Percentiles rank a stretch among this genome's conserved stretches.
phyloP scores from a whole-genome alignment of 208 protist species.

The Porcisia deanei region DNA sequence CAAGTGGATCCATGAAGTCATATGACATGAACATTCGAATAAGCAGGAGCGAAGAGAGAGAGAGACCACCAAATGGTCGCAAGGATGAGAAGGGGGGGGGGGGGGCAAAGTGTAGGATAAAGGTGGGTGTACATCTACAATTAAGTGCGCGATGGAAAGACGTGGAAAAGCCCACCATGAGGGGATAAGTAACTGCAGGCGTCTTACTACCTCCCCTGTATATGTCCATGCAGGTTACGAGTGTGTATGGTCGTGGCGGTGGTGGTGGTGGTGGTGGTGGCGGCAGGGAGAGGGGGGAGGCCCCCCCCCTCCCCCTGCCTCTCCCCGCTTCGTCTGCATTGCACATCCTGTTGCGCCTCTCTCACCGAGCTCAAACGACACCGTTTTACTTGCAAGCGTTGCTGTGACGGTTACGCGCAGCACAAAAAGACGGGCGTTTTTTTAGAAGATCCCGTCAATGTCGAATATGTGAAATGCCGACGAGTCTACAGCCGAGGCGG shows the following conservation, averaged over 20 bases:
- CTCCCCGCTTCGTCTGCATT: too few relatives aligned
- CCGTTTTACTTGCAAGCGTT: neutral
- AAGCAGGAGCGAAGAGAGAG: neutral
- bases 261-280: too few relatives aligned
- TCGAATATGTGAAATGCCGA: constrained; percentile 66
- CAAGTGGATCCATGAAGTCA: neutral
- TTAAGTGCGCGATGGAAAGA: too few relatives aligned
- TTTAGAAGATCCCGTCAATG: constrained; percentile 71
- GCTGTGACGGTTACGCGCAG: neutral
- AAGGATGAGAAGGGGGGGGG: neutral
- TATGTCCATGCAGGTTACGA: too few relatives aligned
- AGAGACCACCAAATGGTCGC: neutral
- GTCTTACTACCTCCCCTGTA: too few relatives aligned
- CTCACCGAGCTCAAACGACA: too few relatives aligned
- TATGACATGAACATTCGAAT: neutral
- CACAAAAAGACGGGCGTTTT: neutral
- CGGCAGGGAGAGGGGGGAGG: too few relatives aligned
- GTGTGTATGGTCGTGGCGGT: too few relatives aligned
- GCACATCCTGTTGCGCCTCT: too few relatives aligned
- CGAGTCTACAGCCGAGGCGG: neutral
- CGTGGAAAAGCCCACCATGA: too few relatives aligned
- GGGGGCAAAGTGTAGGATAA: neutral
- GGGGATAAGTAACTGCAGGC: too few relatives aligned
- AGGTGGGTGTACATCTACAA: neutral
- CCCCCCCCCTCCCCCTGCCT: too few relatives aligned